Evolutionary conservation across 108 stramenopile genomes (phyloP).

Genomic region (Cyclotella distinguenda): DNA sequence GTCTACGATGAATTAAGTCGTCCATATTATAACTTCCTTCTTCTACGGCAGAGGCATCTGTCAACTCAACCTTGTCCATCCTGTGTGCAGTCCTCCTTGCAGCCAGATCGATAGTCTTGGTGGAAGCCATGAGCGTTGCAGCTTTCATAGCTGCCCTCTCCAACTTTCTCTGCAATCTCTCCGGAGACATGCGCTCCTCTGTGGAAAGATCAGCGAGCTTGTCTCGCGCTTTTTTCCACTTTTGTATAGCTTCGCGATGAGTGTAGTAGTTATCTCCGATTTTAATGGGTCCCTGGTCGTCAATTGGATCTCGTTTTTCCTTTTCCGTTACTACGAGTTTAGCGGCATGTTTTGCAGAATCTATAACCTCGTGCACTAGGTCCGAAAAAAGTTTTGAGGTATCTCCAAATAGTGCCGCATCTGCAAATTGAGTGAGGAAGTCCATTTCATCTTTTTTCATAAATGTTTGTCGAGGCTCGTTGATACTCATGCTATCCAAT

Average conservation of each 20-base stretch:
- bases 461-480: background rate
- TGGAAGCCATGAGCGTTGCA: conserved; percentile 7
- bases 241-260: conserved; percentile 6
- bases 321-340: conserved; percentile 5
- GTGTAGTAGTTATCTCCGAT: conserved; percentile 17
- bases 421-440: conserved; percentile 20
- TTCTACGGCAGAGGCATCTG: background rate
- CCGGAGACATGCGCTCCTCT: background rate
- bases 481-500: background rate
- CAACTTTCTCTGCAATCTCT: conserved; percentile 6
- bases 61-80: background rate
- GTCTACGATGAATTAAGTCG: background rate
- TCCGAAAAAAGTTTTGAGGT: conserved; percentile 9
- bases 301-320: conserved; percentile 2
- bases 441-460: background rate
- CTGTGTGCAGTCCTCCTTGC: background rate
- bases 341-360: conserved; percentile 11
- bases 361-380: conserved; percentile 13
- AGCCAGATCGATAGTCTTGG: conserved; percentile 10
- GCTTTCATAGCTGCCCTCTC: conserved; percentile 16
- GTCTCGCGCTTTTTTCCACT: conserved; percentile 12
- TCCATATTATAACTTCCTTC: no score
- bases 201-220: background rate
- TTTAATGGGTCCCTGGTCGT: conserved; percentile 15
- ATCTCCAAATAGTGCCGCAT: conserved; percentile 18